Percentiles rank a stretch among this genome's conserved stretches.
Evolutionary conservation across 257 asterid genomes (phyloP).

Genomic region (Capsicum chinense): DNA sequence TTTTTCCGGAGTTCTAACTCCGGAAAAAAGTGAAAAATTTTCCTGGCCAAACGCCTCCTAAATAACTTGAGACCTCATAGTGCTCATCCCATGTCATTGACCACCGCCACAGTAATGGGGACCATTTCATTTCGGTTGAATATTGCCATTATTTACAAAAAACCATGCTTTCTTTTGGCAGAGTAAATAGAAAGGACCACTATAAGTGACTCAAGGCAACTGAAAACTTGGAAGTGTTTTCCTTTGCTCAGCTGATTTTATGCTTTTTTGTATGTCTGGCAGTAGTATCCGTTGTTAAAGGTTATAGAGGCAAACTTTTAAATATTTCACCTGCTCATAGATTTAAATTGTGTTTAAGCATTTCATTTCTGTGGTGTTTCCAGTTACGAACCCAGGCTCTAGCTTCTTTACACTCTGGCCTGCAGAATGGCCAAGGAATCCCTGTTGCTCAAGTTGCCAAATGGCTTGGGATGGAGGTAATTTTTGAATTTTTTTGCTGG

Average conservation of each 20-base stretch:
- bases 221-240: conserved; percentile 9
- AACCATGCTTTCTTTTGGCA: neutral
- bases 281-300: neutral
- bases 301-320: neutral
- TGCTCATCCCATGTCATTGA: too few species aligned
- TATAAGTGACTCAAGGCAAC: neutral
- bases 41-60: too few species aligned
- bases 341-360: conserved; percentile 1
- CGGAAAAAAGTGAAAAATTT: too few species aligned
- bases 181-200: conserved; percentile 11
- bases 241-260: conserved; percentile 9
- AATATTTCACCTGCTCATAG: conserved; percentile 14
- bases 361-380: conserved; percentile 38
- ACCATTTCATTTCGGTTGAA: neutral
- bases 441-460: conserved; percentile 74
- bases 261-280: neutral
- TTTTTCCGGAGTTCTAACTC: too few species aligned
- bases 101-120: neutral
- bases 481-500: conserved; percentile 27
- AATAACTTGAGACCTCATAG: too few species aligned
- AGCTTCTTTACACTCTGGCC: conserved; percentile 87
- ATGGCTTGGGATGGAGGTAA: conserved; percentile 99
- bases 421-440: conserved; percentile 93
- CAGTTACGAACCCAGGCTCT: conserved; percentile 95
- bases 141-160: neutral